These are phyloP conservation scores for Cymbomonas tetramitiformis DNA, from an alignment of 139 green algal species.

Conservation along the genomic window DNA sequence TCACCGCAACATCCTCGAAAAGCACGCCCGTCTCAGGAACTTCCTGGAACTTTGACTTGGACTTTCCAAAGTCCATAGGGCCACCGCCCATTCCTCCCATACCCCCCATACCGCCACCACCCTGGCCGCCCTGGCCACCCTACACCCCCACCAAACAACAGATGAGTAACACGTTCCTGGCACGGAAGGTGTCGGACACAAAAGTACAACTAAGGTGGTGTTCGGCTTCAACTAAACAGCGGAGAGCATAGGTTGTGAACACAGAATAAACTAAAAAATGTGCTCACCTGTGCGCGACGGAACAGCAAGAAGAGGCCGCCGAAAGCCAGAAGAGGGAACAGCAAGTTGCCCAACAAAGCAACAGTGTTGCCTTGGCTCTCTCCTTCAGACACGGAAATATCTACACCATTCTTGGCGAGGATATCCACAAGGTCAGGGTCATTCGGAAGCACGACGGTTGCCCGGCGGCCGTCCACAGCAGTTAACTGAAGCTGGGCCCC, in stretches of 20 bases:
- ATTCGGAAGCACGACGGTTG: slow-evolving; percentile 61
- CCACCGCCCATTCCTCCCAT: slow-evolving; percentile 48
- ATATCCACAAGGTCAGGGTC: slow-evolving; percentile 83
- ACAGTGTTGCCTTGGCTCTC: slow-evolving; percentile 82
- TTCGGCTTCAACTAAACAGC: too few species aligned
- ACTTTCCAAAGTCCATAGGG: slow-evolving; percentile 94
- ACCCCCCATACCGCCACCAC: slow-evolving; percentile 26
- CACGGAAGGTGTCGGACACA: too few species aligned
- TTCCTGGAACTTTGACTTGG: slow-evolving; percentile 99
- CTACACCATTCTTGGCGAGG: slow-evolving; percentile 72
- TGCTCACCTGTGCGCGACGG: slow-evolving; percentile 37
- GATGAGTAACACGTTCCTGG: too few species aligned
- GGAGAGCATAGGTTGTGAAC: too few species aligned
- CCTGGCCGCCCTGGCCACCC: slow-evolving; percentile 21
- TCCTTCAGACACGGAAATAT: slow-evolving; percentile 80
- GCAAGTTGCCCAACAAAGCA: slow-evolving; percentile 87
- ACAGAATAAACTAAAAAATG: too few species aligned
- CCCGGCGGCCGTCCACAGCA: slow-evolving; percentile 53
- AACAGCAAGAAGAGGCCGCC: slow-evolving; percentile 97
- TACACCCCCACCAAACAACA: too few species aligned
- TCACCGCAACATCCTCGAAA: slow-evolving; percentile 92
- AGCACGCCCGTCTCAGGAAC: slow-evolving; percentile 86
- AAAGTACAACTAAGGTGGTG: too few species aligned
- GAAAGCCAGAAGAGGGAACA: slow-evolving; percentile 96
- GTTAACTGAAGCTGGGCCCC: slow-evolving; percentile 69